These are phyloP conservation scores for Saccharata proteae DNA, from an alignment of 2,329 filamentous ascomycete genomes.

Conservation along the genomic window DNA sequence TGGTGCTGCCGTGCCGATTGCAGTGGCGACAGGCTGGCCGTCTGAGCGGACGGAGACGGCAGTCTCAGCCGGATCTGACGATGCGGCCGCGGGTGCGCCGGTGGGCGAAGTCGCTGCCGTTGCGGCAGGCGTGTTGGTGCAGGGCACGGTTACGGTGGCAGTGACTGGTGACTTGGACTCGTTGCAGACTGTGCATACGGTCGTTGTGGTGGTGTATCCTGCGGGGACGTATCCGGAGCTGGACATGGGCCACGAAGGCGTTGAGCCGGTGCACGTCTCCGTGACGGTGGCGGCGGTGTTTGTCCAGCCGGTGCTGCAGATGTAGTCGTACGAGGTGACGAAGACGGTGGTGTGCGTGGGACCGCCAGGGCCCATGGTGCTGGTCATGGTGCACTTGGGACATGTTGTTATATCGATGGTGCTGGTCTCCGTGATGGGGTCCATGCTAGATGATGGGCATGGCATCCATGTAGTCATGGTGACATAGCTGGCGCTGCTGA, in stretches of 20 bases:
- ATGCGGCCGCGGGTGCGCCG: neutral
- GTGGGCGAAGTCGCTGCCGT: neutral
- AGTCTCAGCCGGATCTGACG: neutral
- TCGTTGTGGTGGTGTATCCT: conserved; percentile 14
- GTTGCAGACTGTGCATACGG: conserved; percentile 12
- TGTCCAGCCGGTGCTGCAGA: conserved; percentile 15
- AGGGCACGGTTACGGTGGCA: conserved; percentile 11
- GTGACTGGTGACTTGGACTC: conserved; percentile 7
- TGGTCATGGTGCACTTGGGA: conserved; percentile 1
- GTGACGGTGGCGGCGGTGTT: conserved; percentile 23
- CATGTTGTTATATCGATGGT: conserved; percentile 17
- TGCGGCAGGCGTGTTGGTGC: neutral
- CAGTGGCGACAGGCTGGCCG: conserved; percentile 2
- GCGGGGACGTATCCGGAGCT: conserved; percentile 11
- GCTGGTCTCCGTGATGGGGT: conserved; percentile 16
- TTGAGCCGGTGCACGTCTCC: conserved; percentile 15
- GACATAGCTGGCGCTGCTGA: conserved; percentile 5
- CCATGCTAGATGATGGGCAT: conserved; percentile 1
- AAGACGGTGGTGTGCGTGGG: conserved; percentile 13
- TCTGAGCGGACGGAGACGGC: neutral
- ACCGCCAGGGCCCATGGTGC: neutral
- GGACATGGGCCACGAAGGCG: conserved; percentile 3
- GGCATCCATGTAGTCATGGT: conserved; percentile 4
- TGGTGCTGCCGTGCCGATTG: too few relatives aligned
- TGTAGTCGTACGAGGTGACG: conserved; percentile 14